A percentile compares a stretch with the other conserved stretches of the same genome.
These are phyloP conservation scores for Reticulomyxa filosa DNA, from an alignment of 78 protist species.

Conservation along the genomic window DNA sequence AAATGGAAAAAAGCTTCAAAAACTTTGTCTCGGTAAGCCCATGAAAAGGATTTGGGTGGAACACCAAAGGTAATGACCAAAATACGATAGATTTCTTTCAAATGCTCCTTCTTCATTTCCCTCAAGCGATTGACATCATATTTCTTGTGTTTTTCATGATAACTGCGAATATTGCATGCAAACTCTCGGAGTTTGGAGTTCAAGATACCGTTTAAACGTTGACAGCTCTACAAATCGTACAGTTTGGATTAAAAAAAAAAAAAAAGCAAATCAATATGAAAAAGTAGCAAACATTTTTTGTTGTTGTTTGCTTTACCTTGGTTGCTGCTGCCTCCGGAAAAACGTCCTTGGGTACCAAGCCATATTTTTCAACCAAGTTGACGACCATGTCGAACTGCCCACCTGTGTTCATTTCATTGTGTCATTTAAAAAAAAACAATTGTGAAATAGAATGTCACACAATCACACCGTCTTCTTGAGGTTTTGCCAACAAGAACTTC, in stretches of 20 bases:
- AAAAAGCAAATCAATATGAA: too few relatives aligned
- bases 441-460: too few relatives aligned
- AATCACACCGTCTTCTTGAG: too few relatives aligned
- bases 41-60: background rate
- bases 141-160: too few relatives aligned
- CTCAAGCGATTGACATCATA: too few relatives aligned
- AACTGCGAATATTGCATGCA: too few relatives aligned
- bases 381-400: conserved; percentile 24
- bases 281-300: too few relatives aligned
- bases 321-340: conserved; percentile 13
- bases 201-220: conserved; percentile 1
- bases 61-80: conserved; percentile 14
- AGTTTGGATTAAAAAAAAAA: too few relatives aligned
- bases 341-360: conserved; percentile 16
- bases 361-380: conserved; percentile 17
- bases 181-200: conserved; percentile 14
- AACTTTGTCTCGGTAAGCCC: background rate
- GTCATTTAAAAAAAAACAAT: too few relatives aligned
- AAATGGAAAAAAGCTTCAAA: too few relatives aligned
- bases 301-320: too few relatives aligned
- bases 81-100: background rate
- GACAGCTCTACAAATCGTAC: background rate
- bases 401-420: conserved; percentile 17
- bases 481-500: background rate
- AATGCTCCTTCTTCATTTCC: background rate